Percentiles rank a stretch among this genome's conserved stretches.
Conservation (phyloP, 805 yeast species). For the Isabelozyma pseudorhagii region DNA sequence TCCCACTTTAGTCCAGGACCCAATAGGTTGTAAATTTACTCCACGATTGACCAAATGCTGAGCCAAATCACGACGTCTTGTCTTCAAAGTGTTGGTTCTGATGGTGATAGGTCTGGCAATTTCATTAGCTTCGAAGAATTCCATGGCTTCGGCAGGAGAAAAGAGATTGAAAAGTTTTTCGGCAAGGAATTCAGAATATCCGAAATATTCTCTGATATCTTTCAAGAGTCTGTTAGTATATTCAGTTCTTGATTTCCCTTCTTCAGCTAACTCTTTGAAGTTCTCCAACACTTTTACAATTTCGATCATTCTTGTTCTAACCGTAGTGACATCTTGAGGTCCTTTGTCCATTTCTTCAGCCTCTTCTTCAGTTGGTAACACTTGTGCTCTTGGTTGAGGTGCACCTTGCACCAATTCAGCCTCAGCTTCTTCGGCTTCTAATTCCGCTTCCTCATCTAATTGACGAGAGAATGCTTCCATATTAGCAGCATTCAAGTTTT, state of each 20-base stretch:
- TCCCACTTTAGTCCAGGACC: conserved; percentile 98
- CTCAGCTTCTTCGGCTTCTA: conserved; percentile 46
- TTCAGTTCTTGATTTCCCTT: conserved; percentile 81
- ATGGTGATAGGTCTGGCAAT: conserved; percentile 94
- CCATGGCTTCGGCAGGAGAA: conserved; percentile 95
- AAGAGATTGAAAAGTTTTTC: conserved; percentile 90
- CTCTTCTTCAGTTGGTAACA: conserved; percentile 70
- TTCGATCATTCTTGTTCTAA: conserved; percentile 93
- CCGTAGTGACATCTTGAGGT: conserved; percentile 73
- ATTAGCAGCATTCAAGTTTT: conserved; percentile 71
- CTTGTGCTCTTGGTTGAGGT: conserved; percentile 70
- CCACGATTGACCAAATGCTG: conserved; percentile 95
- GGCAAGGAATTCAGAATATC: conserved; percentile 87
- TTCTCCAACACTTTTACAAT: conserved; percentile 91
- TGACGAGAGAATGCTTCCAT: conserved; percentile 75
- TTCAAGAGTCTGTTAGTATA: conserved; percentile 72
- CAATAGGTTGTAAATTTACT: conserved; percentile 95
- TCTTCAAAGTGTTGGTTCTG: conserved; percentile 93
- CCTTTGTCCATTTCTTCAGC: conserved; percentile 49
- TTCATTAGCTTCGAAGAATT: conserved; percentile 97
- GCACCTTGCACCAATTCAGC: conserved; percentile 58
- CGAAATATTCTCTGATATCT: conserved; percentile 92
- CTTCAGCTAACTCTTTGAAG: conserved; percentile 77
- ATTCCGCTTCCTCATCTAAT: conserved; percentile 57
- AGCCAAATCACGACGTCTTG: conserved; percentile 94